Evolutionary conservation across 345 rosid species (phyloP).

Genomic region (Eucalyptus cloeziana): DNA sequence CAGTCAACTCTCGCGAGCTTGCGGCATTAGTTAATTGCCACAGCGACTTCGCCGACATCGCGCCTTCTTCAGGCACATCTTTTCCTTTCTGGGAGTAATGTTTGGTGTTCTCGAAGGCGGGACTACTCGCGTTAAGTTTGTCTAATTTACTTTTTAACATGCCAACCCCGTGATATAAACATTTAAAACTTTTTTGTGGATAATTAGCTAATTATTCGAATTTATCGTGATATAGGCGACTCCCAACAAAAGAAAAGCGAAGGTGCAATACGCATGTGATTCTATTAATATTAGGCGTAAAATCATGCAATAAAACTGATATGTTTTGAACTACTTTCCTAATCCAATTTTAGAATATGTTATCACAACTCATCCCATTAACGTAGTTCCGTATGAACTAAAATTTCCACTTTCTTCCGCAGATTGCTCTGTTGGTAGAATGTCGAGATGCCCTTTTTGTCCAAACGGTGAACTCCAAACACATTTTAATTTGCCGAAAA

Average conservation of each 20-base stretch:
- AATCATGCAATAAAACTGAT: background rate
- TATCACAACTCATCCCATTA: background rate
- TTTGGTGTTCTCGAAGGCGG: no score
- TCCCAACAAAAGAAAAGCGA: background rate
- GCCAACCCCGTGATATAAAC: background rate
- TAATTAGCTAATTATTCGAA: background rate
- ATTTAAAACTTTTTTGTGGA: background rate
- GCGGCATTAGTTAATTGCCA: no score
- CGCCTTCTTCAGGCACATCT: no score
- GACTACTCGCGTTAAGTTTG: no score
- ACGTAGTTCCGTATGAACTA: background rate
- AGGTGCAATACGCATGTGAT: background rate
- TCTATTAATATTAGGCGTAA: background rate
- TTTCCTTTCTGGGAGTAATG: no score
- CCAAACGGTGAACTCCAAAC: no score
- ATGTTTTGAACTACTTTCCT: background rate
- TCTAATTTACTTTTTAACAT: background rate
- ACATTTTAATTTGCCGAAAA: no score
- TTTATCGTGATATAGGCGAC: background rate
- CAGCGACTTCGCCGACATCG: no score
- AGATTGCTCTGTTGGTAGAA: background rate
- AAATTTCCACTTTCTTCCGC: background rate
- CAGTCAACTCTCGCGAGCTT: no score
- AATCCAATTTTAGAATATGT: background rate
- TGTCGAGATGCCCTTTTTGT: background rate